Evolutionary conservation across 2,329 filamentous ascomycete genomes (phyloP), one percentile per base, ranked within the genome.

Genomic region (Xylaria sp.): DNA sequence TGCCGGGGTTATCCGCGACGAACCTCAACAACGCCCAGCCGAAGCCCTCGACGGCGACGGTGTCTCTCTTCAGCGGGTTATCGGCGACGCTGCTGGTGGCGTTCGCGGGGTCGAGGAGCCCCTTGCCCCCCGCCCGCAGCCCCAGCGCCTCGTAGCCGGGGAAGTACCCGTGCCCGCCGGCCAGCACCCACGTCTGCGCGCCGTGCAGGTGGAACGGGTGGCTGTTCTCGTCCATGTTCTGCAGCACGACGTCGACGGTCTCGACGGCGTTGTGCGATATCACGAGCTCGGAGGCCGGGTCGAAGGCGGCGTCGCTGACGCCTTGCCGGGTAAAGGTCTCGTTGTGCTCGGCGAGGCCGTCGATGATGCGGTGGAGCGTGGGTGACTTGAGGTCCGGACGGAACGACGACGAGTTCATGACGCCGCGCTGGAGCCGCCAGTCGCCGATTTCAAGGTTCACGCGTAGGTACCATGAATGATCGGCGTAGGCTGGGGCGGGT

Each of bases 171-270:
- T 92, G 89, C 65, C 91, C 91, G 29, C 62, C 60, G n/a, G 61
- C 73, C 8, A 73, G 66, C 17, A 84, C 74, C 69, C 83, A 85
- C 71, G 87, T 83, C 57, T 78, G 76, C 60, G 82, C 76, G 4
- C 84, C 84, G 68, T 89, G 88, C 1, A 90, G 72, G 70, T 89
- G 86, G 75, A 88, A 87, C 0, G 86, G 86, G 62, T 86, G 83
- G 51, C 80, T 85, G 44, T 85, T 63, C 73, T 77, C 76, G 57
- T 87, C 84, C 56, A 83, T 76, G 62, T 86, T 88, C 68, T 86
- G 85, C 3, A 87, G 72, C 29, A 87, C 70, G 29, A 87, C 73
- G 62, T 87, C 83, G 20, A 87, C 75, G 7, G 82, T 76, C 56
- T 77, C 71, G 22, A 74, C 61, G 18, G 66, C 70, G 47, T 76